A percentile compares a stretch with the other conserved stretches of the same genome.
These are phyloP conservation scores for Cupressus sempervirens DNA, from an alignment of 75 land plant genomes.

Conservation along the genomic window DNA sequence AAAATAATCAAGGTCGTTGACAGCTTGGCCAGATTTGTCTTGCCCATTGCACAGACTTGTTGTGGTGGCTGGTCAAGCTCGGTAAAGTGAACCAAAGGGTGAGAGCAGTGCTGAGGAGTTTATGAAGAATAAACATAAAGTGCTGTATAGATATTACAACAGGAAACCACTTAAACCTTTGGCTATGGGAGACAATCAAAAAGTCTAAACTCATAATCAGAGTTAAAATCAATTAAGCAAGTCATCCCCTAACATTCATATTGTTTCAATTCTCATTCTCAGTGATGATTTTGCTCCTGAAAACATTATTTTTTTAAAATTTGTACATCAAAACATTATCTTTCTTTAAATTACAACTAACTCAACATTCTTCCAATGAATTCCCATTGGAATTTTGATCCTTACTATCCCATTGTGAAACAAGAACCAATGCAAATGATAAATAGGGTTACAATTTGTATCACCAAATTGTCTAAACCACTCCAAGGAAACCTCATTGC, in stretches of 20 bases:
- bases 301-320: too few relatives aligned
- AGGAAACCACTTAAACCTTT: background rate
- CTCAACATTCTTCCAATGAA: background rate
- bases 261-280: background rate
- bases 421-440: background rate
- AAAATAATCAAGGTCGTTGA: background rate
- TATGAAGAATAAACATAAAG: too few relatives aligned
- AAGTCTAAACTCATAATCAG: background rate
- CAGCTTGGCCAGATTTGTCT: background rate
- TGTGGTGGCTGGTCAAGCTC: too few relatives aligned
- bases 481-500: background rate
- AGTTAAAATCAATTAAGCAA: background rate
- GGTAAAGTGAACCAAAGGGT: too few relatives aligned
- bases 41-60: too few relatives aligned
- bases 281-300: background rate
- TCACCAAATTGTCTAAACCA: background rate
- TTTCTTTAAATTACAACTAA: background rate
- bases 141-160: background rate
- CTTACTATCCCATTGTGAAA: background rate
- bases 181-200: background rate
- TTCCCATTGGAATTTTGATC: background rate
- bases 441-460: background rate
- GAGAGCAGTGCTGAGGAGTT: too few relatives aligned
- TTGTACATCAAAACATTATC: background rate
- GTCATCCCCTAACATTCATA: background rate